Evolutionary conservation across 2,329 filamentous ascomycete species (phyloP).

Genomic region (Fusarium circinatum): DNA sequence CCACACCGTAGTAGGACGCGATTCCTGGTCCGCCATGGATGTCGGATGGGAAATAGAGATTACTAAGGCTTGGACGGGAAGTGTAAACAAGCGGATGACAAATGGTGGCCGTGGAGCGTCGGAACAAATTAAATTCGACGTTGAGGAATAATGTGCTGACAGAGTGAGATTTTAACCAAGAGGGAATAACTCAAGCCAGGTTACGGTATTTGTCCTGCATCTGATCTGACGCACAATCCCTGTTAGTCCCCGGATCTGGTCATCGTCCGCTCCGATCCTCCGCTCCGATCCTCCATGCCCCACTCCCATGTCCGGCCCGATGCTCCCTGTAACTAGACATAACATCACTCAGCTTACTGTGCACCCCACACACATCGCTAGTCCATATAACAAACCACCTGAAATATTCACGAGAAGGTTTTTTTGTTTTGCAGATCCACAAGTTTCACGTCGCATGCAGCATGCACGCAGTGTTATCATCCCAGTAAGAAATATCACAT

Average conservation of each 20-base stretch:
- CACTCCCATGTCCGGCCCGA: background rate
- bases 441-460: background rate
- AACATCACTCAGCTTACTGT: background rate
- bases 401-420: background rate
- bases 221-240: background rate
- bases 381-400: background rate
- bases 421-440: background rate
- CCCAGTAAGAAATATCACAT: background rate
- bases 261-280: constrained; percentile 24
- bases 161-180: background rate
- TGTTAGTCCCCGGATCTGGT: constrained; percentile 14
- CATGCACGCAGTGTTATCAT: background rate
- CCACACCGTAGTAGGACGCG: background rate
- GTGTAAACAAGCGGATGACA: background rate
- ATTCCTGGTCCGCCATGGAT: constrained; percentile 4
- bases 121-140: background rate
- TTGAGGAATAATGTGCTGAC: background rate
- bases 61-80: background rate
- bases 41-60: background rate
- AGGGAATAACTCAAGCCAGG: background rate
- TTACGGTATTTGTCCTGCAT: background rate
- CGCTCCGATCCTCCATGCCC: constrained; percentile 1
- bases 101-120: background rate
- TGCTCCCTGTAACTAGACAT: background rate
- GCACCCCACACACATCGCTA: background rate